A percentile compares a stretch with the other conserved stretches of the same genome.
These are phyloP conservation scores for Asterophora lycoperdoides DNA, from an alignment of 768 basidiomycete genomes.

Conservation along the genomic window DNA sequence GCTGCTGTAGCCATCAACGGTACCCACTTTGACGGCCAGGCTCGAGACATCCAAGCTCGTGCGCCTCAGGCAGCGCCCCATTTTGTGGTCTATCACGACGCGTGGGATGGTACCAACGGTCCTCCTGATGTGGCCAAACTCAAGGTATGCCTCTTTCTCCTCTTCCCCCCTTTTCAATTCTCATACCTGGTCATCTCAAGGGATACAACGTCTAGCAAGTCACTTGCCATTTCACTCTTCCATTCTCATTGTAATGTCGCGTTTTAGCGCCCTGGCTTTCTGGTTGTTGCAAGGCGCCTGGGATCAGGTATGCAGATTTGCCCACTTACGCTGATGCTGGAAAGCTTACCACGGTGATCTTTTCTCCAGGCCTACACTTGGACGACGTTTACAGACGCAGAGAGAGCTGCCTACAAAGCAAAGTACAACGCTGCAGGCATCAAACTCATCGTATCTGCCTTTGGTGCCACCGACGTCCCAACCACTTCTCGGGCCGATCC, in stretches of 20 bases:
- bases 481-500: constrained; percentile 60
- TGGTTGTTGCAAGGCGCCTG: constrained; percentile 50
- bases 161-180: background rate
- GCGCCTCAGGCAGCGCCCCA: constrained; percentile 46
- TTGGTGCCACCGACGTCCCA: constrained; percentile 54
- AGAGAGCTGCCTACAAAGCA: constrained; percentile 48
- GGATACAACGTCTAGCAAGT: constrained; percentile 59
- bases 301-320: constrained; percentile 39
- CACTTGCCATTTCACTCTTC: background rate
- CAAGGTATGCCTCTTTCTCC: constrained; percentile 25
- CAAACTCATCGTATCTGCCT: constrained; percentile 60
- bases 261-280: constrained; percentile 46
- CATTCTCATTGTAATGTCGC: constrained; percentile 2
- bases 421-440: constrained; percentile 56
- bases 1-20: constrained; percentile 16
- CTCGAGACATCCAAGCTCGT: constrained; percentile 30
- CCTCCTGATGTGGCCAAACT: constrained; percentile 46
- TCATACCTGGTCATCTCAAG: constrained; percentile 22
- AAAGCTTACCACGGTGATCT: background rate
- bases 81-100: constrained; percentile 43
- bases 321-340: background rate
- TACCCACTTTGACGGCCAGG: constrained; percentile 22
- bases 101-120: constrained; percentile 40
- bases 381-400: constrained; percentile 39
- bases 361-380: constrained; percentile 43